Evolutionary conservation across 371 early-diverging fungal species (phyloP).

Genomic region (Mucor saturninus): DNA sequence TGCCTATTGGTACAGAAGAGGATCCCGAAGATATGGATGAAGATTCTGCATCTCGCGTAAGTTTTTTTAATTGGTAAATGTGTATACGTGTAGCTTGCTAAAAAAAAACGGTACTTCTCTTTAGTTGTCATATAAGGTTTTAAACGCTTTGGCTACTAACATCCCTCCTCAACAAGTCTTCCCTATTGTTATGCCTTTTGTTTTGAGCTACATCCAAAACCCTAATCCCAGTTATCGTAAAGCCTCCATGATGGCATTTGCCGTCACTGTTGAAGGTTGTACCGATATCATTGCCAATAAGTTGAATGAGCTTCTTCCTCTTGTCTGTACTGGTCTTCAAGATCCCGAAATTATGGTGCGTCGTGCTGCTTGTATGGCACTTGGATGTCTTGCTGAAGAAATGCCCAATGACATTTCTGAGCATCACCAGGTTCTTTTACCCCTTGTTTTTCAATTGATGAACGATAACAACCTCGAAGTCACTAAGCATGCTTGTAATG

Average conservation of each 20-base stretch:
- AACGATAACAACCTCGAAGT: conserved; percentile 72
- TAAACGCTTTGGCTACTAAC: conserved; percentile 76
- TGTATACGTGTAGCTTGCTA: background rate
- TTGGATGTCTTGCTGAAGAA: conserved; percentile 81
- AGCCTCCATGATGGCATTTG: conserved; percentile 85
- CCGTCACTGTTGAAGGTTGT: conserved; percentile 82
- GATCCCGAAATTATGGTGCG: conserved; percentile 79
- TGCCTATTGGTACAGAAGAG: conserved; percentile 84
- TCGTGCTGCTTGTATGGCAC: conserved; percentile 85
- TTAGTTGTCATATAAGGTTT: conserved; percentile 66
- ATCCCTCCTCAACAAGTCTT: conserved; percentile 87
- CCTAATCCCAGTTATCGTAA: conserved; percentile 73
- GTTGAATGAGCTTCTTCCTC: conserved; percentile 70
- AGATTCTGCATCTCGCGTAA: conserved; percentile 70
- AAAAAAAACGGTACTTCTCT: background rate
- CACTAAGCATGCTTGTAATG: conserved; percentile 76
- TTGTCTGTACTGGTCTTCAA: conserved; percentile 77
- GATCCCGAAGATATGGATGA: conserved; percentile 84
- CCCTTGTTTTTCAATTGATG: conserved; percentile 78
- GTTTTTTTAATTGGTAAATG: background rate
- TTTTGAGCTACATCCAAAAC: conserved; percentile 76
- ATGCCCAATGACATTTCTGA: conserved; percentile 76
- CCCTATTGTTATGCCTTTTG: conserved; percentile 72
- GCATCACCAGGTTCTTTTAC: conserved; percentile 79
- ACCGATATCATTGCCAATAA: conserved; percentile 79